These are phyloP conservation scores for Gossypium anomalum DNA, from an alignment of 345 rosid species.

Conservation along the genomic window DNA sequence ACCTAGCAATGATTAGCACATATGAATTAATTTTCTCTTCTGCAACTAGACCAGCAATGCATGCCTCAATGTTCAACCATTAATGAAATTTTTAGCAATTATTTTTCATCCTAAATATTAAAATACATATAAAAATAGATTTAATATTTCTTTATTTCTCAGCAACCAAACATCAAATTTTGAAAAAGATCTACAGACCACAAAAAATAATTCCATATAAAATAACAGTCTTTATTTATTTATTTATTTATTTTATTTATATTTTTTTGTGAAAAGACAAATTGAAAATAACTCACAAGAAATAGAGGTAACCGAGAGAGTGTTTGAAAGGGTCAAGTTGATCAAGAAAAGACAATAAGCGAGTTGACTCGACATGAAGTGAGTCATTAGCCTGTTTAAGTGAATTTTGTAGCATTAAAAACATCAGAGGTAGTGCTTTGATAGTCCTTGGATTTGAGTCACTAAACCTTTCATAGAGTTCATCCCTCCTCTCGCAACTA, in stretches of 20 bases:
- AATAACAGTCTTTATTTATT: too few relatives aligned
- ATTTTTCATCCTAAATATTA: constrained; percentile 13
- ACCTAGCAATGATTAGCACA: constrained; percentile 42
- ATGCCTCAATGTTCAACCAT: constrained; percentile 38
- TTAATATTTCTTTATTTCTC: not conserved
- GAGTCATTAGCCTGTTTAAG: constrained; percentile 42
- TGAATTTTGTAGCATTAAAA: constrained; percentile 35
- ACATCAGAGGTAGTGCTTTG: constrained; percentile 44
- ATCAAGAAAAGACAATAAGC: constrained; percentile 37
- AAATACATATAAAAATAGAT: not conserved
- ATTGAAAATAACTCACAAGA: constrained; percentile 40
- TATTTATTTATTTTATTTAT: too few relatives aligned
- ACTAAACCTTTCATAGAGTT: constrained; percentile 30
- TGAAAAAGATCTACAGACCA: too few relatives aligned
- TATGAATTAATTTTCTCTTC: constrained; percentile 42
- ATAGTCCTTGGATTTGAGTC: constrained; percentile 28
- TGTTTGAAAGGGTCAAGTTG: constrained; percentile 59
- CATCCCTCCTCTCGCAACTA: constrained; percentile 17
- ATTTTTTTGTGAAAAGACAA: not conserved
- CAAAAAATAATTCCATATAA: too few relatives aligned
- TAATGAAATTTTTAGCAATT: not conserved
- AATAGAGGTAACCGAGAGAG: constrained; percentile 65
- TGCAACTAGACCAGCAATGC: constrained; percentile 33
- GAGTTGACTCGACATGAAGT: constrained; percentile 13
- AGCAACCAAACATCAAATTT: constrained; percentile 8